Evolutionary conservation across 2,329 filamentous ascomycete genomes (phyloP), one percentile per base, ranked within the genome.

Genomic region (Fusarium neocosmosporiellum): DNA sequence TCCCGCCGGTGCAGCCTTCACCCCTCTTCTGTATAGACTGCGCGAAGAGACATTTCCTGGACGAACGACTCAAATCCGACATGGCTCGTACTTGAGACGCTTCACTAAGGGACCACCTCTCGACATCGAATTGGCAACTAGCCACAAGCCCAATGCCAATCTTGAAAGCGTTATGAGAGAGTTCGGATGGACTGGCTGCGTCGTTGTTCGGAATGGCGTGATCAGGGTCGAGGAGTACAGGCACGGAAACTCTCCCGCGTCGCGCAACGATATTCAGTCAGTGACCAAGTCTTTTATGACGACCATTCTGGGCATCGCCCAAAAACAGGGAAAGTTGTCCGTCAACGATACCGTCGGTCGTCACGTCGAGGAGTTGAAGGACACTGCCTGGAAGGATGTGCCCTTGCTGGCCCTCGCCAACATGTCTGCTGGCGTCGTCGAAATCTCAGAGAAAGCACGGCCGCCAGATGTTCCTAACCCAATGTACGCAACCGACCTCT

Each of bases 401-500:
- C 67, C 71, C 3, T 55, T 74, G 7, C 41, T 71, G 13, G 71
- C 71, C 6, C 60, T 73, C 4, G 67, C 65, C 3, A 60, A 59
- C 36, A 73, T 73, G 71, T 69, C 71, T 4, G 67, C 71, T n/a
- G 71, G 71, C 1, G 60, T 73, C 7, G 71, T 73, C 6, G 71
- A 73, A 11, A 54, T 60, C 18, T 73, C 71, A 0, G 71, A 69
- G 8, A 64, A 73, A 11, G 57, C 67, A n/a, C 41, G 71, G 0
- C 71, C 71, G 0, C 59, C 67, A 0, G 71, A 73, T 16, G 41
- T 73, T 2, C 71, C 71, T 0, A 63, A 74, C 2, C 71, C 71
- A 3, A 73, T 71, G 70, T 73, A 71, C 24, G 71, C 71, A 4
- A 73, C 71, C 5, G 64, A 74, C 10, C 69, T 74, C 6, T 74